These are phyloP conservation scores for Camellia lanceoleosa DNA, from an alignment of 148 eudicot species.

Conservation along the genomic window DNA sequence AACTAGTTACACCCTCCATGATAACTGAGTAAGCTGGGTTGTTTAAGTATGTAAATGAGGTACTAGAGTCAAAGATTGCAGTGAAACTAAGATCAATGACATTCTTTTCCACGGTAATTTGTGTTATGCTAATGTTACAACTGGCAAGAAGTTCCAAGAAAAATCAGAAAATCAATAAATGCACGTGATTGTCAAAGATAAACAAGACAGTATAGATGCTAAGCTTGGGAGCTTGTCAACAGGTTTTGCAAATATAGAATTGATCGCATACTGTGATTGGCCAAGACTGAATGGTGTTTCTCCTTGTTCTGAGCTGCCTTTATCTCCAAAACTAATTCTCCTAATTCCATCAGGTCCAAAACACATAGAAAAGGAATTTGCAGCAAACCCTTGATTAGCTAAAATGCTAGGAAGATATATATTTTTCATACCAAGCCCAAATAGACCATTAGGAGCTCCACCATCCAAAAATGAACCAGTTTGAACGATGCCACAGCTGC, in stretches of 20 bases:
- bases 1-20: conserved; percentile 50
- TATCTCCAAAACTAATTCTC: conserved; percentile 86
- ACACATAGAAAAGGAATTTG: conserved; percentile 96
- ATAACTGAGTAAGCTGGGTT: conserved; percentile 71
- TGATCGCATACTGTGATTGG: conserved; percentile 41
- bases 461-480: conserved; percentile 90
- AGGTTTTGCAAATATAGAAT: background rate
- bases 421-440: conserved; percentile 77
- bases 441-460: conserved; percentile 94
- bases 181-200: background rate
- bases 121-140: conserved; percentile 61
- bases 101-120: conserved; percentile 47
- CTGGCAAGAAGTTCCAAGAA: conserved; percentile 39
- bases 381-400: conserved; percentile 55
- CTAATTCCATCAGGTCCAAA: conserved; percentile 65
- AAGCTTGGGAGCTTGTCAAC: conserved; percentile 2
- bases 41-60: conserved; percentile 74
- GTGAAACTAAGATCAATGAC: conserved; percentile 33
- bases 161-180: conserved; percentile 10
- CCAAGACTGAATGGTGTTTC: conserved; percentile 60
- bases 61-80: conserved; percentile 79
- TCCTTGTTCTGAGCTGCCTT: conserved; percentile 58
- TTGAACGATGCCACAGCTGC: conserved; percentile 93
- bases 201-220: background rate
- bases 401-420: conserved; percentile 75